phyloP scores from a whole-genome alignment of 768 basidiomycete genomes.

The Mycena indigotica region DNA sequence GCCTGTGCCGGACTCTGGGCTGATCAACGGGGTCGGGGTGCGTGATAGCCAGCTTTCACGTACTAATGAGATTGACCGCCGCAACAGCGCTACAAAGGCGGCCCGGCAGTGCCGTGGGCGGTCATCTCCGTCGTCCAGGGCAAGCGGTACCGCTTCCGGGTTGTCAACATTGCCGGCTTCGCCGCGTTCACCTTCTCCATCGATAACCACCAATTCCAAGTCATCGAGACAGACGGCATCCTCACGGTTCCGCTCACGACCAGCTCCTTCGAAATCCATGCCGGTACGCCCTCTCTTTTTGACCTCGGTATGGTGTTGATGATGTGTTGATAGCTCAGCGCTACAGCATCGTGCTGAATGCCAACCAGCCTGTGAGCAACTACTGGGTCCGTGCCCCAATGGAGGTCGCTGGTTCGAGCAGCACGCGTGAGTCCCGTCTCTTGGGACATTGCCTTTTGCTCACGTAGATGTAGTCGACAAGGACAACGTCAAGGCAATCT shows the following conservation, averaged over 20 bases:
- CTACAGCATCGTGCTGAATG: slow-evolving; percentile 39
- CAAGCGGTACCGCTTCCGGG: slow-evolving; percentile 51
- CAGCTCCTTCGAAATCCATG: slow-evolving; percentile 45
- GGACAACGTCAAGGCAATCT: slow-evolving; percentile 36
- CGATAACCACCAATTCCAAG: slow-evolving; percentile 38
- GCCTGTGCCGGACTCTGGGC: slow-evolving; percentile 17
- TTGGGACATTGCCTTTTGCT: too few relatives aligned
- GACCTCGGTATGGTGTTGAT: neutral
- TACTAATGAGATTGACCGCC: slow-evolving; percentile 34
- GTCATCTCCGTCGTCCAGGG: slow-evolving; percentile 45
- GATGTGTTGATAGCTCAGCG: slow-evolving; percentile 31
- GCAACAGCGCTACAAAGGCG: slow-evolving; percentile 12
- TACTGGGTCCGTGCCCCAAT: slow-evolving; percentile 44
- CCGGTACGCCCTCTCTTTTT: slow-evolving; percentile 10
- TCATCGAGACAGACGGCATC: slow-evolving; percentile 44
- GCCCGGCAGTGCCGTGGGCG: slow-evolving; percentile 35
- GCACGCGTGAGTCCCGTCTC: slow-evolving; percentile 15
- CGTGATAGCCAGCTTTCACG: slow-evolving; percentile 38
- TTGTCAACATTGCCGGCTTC: slow-evolving; percentile 49
- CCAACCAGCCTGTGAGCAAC: slow-evolving; percentile 45
- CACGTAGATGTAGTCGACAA: too few relatives aligned
- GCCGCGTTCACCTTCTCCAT: slow-evolving; percentile 42
- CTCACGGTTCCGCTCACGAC: slow-evolving; percentile 40
- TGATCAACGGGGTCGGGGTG: slow-evolving; percentile 46
- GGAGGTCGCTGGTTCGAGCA: slow-evolving; percentile 27